Conservation (phyloP, 2,329 filamentous ascomycete species). For the Aspergillus niger region DNA sequence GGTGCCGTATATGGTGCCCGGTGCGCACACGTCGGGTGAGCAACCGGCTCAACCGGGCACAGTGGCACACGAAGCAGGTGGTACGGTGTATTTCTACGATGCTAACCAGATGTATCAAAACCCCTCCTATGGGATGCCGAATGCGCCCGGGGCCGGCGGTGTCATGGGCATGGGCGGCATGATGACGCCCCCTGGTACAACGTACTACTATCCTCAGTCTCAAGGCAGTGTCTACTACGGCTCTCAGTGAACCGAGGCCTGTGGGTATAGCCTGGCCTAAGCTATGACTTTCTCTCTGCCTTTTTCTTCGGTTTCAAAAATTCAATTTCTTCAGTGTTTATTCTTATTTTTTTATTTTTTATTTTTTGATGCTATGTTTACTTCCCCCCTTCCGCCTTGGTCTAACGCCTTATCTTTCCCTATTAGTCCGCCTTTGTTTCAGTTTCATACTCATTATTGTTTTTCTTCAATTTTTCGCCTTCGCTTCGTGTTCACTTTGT, state of each 20-base stretch:
- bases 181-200: constrained; percentile 64
- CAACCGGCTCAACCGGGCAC: constrained; percentile 54
- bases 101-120: constrained; percentile 64
- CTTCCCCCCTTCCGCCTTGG: constrained; percentile 9
- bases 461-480: constrained; percentile 20
- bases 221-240: constrained; percentile 65
- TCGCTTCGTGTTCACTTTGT: background rate
- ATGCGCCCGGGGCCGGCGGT: constrained; percentile 54
- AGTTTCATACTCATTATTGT: constrained; percentile 17
- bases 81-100: constrained; percentile 95
- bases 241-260: constrained; percentile 24
- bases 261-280: background rate
- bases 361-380: constrained; percentile 16
- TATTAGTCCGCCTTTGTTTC: constrained; percentile 20
- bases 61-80: constrained; percentile 85
- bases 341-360: background rate
- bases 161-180: constrained; percentile 75
- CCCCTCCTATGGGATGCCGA: constrained; percentile 53
- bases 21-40: constrained; percentile 35
- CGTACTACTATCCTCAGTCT: constrained; percentile 59
- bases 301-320: background rate
- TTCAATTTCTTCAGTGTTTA: constrained; percentile 14
- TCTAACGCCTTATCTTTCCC: constrained; percentile 26
- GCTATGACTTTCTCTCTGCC: no score
- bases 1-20: constrained; percentile 38